Evolutionary conservation across 257 asterid species (phyloP), one percentile per base, ranked within the genome.

Genomic region (Nicotiana paniculata): DNA sequence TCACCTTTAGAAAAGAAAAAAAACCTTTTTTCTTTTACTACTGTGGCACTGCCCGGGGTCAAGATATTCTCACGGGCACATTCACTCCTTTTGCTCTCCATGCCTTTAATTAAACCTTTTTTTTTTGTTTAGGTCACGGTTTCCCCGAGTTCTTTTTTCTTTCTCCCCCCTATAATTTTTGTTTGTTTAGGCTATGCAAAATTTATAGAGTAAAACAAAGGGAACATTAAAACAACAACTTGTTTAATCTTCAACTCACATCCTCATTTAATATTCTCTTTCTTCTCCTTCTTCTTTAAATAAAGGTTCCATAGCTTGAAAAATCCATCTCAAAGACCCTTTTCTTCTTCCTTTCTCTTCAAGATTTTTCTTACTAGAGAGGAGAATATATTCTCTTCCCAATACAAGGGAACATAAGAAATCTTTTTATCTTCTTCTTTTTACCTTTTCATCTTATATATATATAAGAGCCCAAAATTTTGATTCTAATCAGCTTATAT

Each of bases 51-150:
- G 84, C 80, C 83, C 72, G 37, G 8, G 82, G 81, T 75, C 85
- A 85, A 86, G 64, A 82, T 39, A 77, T 32, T 76, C 83, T 88
- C 89, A 84, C 89, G 89, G 88, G 86, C 85, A 69, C 72, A 79
- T 63, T 76, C 85, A 79, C 82, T 57, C 70, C 78, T 82, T 61
- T 57, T 66, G 16, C n/a, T 28, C 46, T 57, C 57, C 53, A 39
- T 59, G 33, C 39, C 81, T 26, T 54, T 39, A 16, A 9, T 43
- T 43, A 59, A 68, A 17, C 77, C 69, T 58, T 61, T 68, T 62
- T 37, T 69, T 53, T 11, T 75, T 75, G 43, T 79, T 32, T 83
- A 77, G 79, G 48, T 86, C 89, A 83, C 86, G 89, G 59, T 58
- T 80, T 83, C 85, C 85, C 82, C 81, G 83, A 84, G 81, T 79